phyloP scores from a whole-genome alignment of 148 eudicot genomes.

The Beta vulgaris region DNA sequence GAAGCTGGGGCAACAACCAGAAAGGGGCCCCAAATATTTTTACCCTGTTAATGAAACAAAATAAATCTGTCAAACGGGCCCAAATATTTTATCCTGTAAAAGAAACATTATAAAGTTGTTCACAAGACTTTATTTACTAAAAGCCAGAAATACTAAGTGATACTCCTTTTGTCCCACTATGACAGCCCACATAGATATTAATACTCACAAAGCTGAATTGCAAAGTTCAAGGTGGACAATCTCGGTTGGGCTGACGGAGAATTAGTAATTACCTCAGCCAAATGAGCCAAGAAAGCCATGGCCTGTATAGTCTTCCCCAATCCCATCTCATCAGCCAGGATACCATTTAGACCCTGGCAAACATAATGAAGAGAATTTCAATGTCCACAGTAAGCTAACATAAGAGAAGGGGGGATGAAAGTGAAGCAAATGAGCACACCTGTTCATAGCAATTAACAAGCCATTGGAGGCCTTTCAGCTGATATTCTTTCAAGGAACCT shows the following conservation, averaged over 20 bases:
- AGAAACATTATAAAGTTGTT: conserved; percentile 26
- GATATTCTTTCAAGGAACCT: conserved; percentile 94
- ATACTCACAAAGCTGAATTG: background rate
- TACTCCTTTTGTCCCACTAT: background rate
- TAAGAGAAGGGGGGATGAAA: conserved; percentile 6
- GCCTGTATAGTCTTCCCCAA: conserved; percentile 98
- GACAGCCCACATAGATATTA: background rate
- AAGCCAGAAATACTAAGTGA: conserved; percentile 8
- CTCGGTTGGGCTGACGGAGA: background rate
- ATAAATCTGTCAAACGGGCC: conserved; percentile 60
- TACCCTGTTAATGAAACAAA: conserved; percentile 54
- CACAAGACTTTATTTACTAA: background rate
- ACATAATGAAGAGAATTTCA: conserved; percentile 16
- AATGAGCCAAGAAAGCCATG: conserved; percentile 97
- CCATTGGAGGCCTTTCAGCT: conserved; percentile 98
- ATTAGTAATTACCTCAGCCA: conserved; percentile 79
- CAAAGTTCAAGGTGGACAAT: background rate
- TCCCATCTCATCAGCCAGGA: conserved; percentile 99
- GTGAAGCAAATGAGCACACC: conserved; percentile 38
- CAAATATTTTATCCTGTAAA: conserved; percentile 87
- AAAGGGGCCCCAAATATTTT: conserved; percentile 99
- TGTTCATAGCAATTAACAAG: conserved; percentile 98
- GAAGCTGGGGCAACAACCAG: conserved; percentile 98
- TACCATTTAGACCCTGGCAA: conserved; percentile 90
- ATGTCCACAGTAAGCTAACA: background rate